A percentile compares a stretch with the other conserved stretches of the same genome.
These are phyloP conservation scores for Trichoderma sp. DNA, from an alignment of 2,329 filamentous ascomycete species.

Conservation along the genomic window DNA sequence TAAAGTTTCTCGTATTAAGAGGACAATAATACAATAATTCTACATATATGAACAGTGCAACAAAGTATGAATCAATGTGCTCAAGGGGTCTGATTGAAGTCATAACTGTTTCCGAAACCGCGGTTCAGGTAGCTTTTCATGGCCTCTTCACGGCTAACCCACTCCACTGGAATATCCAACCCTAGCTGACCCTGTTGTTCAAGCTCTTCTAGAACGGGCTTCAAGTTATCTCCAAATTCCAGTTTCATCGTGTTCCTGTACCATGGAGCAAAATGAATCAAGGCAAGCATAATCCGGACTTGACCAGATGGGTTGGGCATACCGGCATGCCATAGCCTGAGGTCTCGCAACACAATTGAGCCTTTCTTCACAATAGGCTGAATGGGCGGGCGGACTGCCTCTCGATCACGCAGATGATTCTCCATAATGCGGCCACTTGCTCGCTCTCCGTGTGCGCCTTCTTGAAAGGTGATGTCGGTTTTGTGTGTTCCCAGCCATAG, in stretches of 20 bases:
- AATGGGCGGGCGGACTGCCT: slow-evolving; percentile 46
- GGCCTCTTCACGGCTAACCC: slow-evolving; percentile 48
- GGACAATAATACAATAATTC: background rate
- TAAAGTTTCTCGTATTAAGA: background rate
- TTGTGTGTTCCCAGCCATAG: slow-evolving; percentile 63
- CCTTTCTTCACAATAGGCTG: slow-evolving; percentile 59
- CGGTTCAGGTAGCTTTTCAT: slow-evolving; percentile 56
- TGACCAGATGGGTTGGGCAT: slow-evolving; percentile 60
- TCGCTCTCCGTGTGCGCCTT: slow-evolving; percentile 55
- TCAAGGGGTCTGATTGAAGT: slow-evolving; percentile 55
- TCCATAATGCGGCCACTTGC: slow-evolving; percentile 56
- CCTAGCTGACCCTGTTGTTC: slow-evolving; percentile 41
- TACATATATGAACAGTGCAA: background rate
- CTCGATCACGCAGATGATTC: slow-evolving; percentile 45
- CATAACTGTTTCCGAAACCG: slow-evolving; percentile 64
- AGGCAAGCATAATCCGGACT: slow-evolving; percentile 61
- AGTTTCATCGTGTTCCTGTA: slow-evolving; percentile 61
- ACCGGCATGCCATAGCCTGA: slow-evolving; percentile 66
- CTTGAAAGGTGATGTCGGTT: slow-evolving; percentile 46
- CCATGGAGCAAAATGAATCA: slow-evolving; percentile 63
- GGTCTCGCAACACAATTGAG: slow-evolving; percentile 60
- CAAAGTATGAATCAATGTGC: background rate
- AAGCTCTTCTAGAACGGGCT: slow-evolving; percentile 50
- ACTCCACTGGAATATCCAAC: slow-evolving; percentile 57
- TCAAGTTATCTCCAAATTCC: slow-evolving; percentile 56